Evolutionary conservation across 2,329 filamentous ascomycete genomes (phyloP).

Genomic region (Aspergillus transmontanensis): DNA sequence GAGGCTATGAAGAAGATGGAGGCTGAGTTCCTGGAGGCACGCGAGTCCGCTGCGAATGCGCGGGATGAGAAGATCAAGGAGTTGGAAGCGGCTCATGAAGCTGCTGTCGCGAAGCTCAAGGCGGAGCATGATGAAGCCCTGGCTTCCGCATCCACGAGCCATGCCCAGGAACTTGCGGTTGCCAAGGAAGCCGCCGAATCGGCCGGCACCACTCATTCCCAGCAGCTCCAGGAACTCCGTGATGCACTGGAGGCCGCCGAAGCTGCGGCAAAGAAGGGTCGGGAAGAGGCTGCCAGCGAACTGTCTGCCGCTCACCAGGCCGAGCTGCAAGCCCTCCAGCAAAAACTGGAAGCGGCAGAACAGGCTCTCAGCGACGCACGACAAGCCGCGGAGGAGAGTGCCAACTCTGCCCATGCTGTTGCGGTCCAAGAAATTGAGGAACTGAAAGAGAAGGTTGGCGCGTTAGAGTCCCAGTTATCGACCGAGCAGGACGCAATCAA

Average conservation of each 20-base stretch:
- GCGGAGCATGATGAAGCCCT: constrained; percentile 22
- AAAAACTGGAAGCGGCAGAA: constrained; percentile 38
- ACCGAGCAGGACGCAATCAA: constrained; percentile 36
- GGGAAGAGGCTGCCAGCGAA: constrained; percentile 34
- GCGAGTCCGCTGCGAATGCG: constrained; percentile 23
- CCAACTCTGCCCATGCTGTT: constrained; percentile 34
- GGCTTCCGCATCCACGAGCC: constrained; percentile 29
- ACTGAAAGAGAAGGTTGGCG: constrained; percentile 37
- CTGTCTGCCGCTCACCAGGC: constrained; percentile 34
- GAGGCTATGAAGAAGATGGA: constrained; percentile 36
- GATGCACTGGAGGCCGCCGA: constrained; percentile 36
- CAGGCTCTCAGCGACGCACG: constrained; percentile 36
- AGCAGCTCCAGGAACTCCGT: constrained; percentile 39
- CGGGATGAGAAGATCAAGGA: constrained; percentile 30
- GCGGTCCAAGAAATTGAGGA: constrained; percentile 40
- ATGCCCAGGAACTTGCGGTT: constrained; percentile 37
- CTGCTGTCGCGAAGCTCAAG: constrained; percentile 28
- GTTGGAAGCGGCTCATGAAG: constrained; percentile 31
- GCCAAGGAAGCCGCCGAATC: constrained; percentile 37
- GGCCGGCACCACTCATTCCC: constrained; percentile 29
- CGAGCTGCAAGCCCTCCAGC: constrained; percentile 37
- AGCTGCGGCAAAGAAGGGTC: constrained; percentile 29
- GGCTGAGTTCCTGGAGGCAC: constrained; percentile 34
- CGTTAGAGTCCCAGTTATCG: constrained; percentile 35
- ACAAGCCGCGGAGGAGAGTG: constrained; percentile 37